Evolutionary conservation across 2,329 filamentous ascomycete species (phyloP).

Genomic region (Pleoardoris graminearum): DNA sequence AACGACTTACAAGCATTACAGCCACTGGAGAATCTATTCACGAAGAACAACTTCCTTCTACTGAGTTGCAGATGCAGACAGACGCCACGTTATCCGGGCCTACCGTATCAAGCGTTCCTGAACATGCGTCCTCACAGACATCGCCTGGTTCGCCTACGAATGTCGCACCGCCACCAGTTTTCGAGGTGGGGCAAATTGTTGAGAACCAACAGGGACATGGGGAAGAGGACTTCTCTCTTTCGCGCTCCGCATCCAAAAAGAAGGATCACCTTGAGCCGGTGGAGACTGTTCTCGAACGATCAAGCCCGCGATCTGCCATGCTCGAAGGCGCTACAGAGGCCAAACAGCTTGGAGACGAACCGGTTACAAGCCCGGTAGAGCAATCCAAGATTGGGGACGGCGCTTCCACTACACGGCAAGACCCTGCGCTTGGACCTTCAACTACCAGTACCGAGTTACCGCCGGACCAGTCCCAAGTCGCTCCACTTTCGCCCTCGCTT

Average conservation of each 20-base stretch:
- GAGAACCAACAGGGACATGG: constrained; percentile 3
- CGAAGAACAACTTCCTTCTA: constrained; percentile 2
- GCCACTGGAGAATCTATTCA: not conserved
- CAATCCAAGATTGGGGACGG: not conserved
- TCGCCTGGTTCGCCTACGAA: not conserved
- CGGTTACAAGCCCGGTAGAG: constrained; percentile 5
- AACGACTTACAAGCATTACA: constrained; percentile 3
- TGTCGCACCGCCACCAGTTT: not conserved
- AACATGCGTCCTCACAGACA: not conserved
- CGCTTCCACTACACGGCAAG: not conserved
- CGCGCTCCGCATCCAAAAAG: constrained; percentile 29
- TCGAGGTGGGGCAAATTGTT: not conserved
- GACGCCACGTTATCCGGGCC: not conserved
- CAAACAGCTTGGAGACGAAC: not conserved
- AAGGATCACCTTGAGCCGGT: not conserved
- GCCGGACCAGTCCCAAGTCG: not conserved
- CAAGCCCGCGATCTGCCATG: not conserved
- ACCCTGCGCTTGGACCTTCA: not conserved
- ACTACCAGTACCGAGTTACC: not conserved
- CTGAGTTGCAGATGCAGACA: not conserved
- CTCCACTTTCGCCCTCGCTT: constrained; percentile 29
- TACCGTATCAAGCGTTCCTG: not conserved
- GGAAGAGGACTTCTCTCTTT: constrained; percentile 14
- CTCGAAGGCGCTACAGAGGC: not conserved
- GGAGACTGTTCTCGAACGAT: not conserved